A percentile compares a stretch with the other conserved stretches of the same genome.
These are phyloP conservation scores for Erigeron philadelphicus DNA, from an alignment of 140 eudicot genomes.

Conservation along the genomic window DNA sequence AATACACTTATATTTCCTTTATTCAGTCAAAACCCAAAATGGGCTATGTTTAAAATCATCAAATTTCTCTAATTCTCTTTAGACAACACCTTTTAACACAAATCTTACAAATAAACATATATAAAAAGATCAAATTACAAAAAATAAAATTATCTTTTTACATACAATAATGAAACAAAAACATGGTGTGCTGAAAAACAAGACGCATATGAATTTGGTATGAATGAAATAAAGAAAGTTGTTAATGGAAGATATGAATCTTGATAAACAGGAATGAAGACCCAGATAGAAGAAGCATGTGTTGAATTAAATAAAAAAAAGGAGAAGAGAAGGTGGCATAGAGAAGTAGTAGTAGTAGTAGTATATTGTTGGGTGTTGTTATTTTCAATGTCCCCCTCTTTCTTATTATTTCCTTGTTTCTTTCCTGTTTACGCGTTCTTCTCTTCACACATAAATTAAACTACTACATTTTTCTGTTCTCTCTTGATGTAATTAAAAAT, in stretches of 20 bases:
- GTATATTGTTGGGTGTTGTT: conserved; percentile 28
- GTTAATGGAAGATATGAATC: conserved; percentile 4
- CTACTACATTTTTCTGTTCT: too few species aligned
- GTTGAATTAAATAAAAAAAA: conserved; percentile 19
- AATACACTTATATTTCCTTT: conserved; percentile 5
- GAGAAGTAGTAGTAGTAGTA: conserved; percentile 2
- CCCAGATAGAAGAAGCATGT: conserved; percentile 24
- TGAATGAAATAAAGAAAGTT: neutral
- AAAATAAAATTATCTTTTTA: neutral
- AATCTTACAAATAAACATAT: conserved; percentile 1
- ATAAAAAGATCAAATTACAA: conserved; percentile 1
- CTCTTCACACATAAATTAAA: neutral
- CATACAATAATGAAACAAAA: conserved; percentile 11
- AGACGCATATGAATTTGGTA: neutral
- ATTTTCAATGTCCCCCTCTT: conserved; percentile 27
- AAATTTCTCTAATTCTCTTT: neutral
- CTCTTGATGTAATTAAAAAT: too few species aligned
- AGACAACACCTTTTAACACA: neutral
- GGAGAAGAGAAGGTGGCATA: conserved; percentile 19
- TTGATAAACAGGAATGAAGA: conserved; percentile 2
- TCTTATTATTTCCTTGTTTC: conserved; percentile 18
- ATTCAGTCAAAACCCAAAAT: neutral
- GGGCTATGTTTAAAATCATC: neutral
- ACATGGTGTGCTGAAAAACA: neutral
- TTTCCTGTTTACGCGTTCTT: conserved; percentile 25